Conservation (phyloP, 176 grass and related monocot species). For the Elaeis guineensis region DNA sequence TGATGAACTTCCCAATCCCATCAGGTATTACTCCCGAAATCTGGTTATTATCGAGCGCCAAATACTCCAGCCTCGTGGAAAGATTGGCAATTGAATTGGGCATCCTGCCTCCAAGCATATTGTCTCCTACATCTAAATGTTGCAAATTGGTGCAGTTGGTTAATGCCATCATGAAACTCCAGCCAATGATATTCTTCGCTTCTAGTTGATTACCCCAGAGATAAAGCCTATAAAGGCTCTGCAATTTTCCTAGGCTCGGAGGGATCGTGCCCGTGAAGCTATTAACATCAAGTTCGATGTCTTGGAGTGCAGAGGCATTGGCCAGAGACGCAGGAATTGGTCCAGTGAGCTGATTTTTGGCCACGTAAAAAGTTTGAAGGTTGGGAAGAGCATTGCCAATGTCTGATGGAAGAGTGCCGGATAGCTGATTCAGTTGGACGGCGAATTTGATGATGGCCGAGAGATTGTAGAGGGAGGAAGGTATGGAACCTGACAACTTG, state of each 20-base stretch:
- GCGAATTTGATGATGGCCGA: not conserved
- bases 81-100: no score
- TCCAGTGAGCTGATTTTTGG: no score
- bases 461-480: slow-evolving; percentile 23
- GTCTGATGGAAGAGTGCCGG: slow-evolving; percentile 22
- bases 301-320: no score
- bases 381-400: slow-evolving; percentile 10
- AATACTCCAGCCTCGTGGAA: not conserved
- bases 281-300: no score
- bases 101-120: slow-evolving; percentile 22
- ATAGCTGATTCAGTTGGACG: not conserved
- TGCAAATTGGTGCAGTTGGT: slow-evolving; percentile 16
- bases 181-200: slow-evolving; percentile 5
- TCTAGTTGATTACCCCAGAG: slow-evolving; percentile 5
- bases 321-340: no score
- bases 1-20: slow-evolving; percentile 8
- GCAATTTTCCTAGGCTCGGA: not conserved
- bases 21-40: slow-evolving; percentile 23
- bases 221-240: slow-evolving; percentile 3
- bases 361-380: not conserved
- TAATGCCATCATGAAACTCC: slow-evolving; percentile 20
- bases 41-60: not conserved
- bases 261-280: no score
- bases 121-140: not conserved
- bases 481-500: slow-evolving; percentile 19